Conservation (phyloP, 176 grass and related monocot species). For the Phyllostachys edulis region DNA sequence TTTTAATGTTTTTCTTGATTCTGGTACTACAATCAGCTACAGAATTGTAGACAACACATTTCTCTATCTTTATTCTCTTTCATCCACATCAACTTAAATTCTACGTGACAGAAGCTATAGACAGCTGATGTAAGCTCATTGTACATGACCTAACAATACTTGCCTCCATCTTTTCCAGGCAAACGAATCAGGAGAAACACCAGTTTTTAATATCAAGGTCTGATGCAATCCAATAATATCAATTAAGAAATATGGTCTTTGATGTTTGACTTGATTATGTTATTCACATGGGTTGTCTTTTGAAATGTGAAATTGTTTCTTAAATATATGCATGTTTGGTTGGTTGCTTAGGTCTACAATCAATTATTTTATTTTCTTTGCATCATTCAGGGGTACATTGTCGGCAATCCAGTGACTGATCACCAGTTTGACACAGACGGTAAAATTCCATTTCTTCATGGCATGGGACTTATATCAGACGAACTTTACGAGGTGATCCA, state of each 20-base stretch:
- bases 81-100: too few species aligned
- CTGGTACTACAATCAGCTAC: too few species aligned
- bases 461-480: conserved; percentile 51
- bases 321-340: background rate
- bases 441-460: conserved; percentile 42
- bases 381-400: conserved; percentile 41
- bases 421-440: conserved; percentile 12
- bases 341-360: too few species aligned
- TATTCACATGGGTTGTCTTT: too few species aligned
- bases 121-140: too few species aligned
- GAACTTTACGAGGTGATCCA: conserved; percentile 48
- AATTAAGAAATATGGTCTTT: background rate
- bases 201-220: conserved; percentile 53
- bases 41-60: too few species aligned
- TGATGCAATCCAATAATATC: background rate
- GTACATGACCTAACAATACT: too few species aligned
- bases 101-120: too few species aligned
- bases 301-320: background rate
- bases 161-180: conserved; percentile 35
- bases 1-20: too few species aligned
- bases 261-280: background rate
- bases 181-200: conserved; percentile 11
- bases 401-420: conserved; percentile 44
- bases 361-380: background rate
- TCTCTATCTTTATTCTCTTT: too few species aligned